These are phyloP conservation scores for Phytophthora citrophthora DNA, from an alignment of 352 stramenopile species.

Conservation along the genomic window DNA sequence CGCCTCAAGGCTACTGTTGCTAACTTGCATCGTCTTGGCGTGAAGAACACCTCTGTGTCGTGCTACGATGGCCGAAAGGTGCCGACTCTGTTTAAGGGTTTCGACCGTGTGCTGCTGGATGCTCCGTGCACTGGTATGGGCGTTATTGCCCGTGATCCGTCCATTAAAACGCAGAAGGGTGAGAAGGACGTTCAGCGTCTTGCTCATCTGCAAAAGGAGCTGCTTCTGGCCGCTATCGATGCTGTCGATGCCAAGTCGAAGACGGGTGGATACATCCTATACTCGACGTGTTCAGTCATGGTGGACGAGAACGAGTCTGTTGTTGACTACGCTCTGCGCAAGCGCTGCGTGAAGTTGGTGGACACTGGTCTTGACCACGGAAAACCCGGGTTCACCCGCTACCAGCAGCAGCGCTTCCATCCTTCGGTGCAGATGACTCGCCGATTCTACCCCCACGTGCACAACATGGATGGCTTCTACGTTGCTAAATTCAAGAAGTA, in stretches of 20 bases:
- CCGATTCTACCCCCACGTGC: slow-evolving; percentile 99
- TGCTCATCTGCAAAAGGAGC: slow-evolving; percentile 98
- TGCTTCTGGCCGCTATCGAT: slow-evolving; percentile 99
- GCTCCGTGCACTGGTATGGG: slow-evolving; percentile 98
- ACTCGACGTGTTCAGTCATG: slow-evolving; percentile 98
- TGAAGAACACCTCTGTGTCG: slow-evolving; percentile 98
- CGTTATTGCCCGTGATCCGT: slow-evolving; percentile 98
- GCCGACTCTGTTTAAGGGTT: slow-evolving; percentile 94
- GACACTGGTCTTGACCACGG: slow-evolving; percentile 98
- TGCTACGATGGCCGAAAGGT: slow-evolving; percentile 97
- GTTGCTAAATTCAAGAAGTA: slow-evolving; percentile 99
- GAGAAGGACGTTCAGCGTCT: slow-evolving; percentile 91
- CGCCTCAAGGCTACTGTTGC: slow-evolving; percentile 97
- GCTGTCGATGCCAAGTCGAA: slow-evolving; percentile 96
- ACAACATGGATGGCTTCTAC: slow-evolving; percentile 99
- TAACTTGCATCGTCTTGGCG: slow-evolving; percentile 98
- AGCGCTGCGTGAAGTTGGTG: slow-evolving; percentile 98
- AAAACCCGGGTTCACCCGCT: slow-evolving; percentile 92
- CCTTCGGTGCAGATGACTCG: slow-evolving; percentile 94
- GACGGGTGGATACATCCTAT: slow-evolving; percentile 98
- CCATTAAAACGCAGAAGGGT: slow-evolving; percentile 99
- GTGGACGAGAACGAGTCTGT: slow-evolving; percentile 96
- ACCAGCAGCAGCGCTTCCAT: slow-evolving; percentile 98
- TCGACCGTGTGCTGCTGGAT: slow-evolving; percentile 99
- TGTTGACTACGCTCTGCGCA: slow-evolving; percentile 98